phyloP scores from a whole-genome alignment of 2,329 filamentous ascomycete genomes.

The Penicillium sp. region DNA sequence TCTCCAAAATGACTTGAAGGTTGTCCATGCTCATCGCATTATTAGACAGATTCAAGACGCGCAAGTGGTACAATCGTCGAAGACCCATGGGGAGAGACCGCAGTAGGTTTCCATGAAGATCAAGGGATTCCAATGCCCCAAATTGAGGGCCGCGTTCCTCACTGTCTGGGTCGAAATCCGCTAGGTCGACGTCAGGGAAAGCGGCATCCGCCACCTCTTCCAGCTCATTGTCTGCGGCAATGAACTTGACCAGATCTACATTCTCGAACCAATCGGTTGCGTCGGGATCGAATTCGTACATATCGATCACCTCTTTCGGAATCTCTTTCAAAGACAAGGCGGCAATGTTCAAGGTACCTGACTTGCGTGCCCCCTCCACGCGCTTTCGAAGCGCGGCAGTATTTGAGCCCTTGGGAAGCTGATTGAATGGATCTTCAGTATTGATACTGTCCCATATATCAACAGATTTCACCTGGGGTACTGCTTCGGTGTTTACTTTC shows the following conservation, averaged over 20 bases:
- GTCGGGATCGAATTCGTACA: conserved; percentile 77
- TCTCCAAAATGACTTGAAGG: conserved; percentile 68
- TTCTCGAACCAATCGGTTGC: conserved; percentile 80
- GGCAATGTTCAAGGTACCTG: conserved; percentile 82
- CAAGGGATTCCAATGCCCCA: conserved; percentile 71
- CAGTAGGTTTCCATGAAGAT: conserved; percentile 81
- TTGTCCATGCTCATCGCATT: conserved; percentile 72
- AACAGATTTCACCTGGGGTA: conserved; percentile 13
- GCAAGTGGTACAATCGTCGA: conserved; percentile 66
- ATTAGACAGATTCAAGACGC: conserved; percentile 76
- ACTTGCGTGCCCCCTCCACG: conserved; percentile 66
- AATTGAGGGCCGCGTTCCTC: conserved; percentile 70
- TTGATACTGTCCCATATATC: conserved; percentile 49
- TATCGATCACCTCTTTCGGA: conserved; percentile 75
- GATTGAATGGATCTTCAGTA: conserved; percentile 52
- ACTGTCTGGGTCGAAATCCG: conserved; percentile 59
- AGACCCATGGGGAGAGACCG: conserved; percentile 69
- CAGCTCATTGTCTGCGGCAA: conserved; percentile 87
- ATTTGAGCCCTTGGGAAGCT: conserved; percentile 54
- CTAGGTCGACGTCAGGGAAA: conserved; percentile 67
- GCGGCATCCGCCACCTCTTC: conserved; percentile 65
- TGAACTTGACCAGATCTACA: conserved; percentile 77
- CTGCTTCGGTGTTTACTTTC: conserved; percentile 22
- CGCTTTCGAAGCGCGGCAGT: conserved; percentile 68
- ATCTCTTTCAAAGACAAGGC: conserved; percentile 75